Conservation (phyloP, 2,329 filamentous ascomycete genomes). For the Coleophoma cylindrospora region DNA sequence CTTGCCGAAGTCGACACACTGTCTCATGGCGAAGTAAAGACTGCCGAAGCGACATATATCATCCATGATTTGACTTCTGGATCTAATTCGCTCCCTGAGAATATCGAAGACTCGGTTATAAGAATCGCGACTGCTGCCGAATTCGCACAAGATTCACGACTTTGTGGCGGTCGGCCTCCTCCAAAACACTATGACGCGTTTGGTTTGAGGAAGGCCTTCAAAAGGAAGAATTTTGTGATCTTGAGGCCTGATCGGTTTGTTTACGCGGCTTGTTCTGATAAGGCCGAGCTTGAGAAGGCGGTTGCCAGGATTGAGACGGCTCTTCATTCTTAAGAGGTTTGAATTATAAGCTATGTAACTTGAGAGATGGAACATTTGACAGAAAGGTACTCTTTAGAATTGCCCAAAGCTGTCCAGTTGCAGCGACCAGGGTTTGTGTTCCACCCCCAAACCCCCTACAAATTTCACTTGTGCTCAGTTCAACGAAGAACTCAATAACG, state of each 20-base stretch:
- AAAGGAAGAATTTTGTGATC: neutral
- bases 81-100: neutral
- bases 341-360: too few relatives aligned
- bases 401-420: too few relatives aligned
- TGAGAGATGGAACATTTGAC: too few relatives aligned
- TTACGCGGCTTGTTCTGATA: neutral
- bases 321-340: too few relatives aligned
- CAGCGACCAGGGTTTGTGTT: too few relatives aligned
- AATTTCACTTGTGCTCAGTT: too few relatives aligned
- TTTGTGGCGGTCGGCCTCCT: conserved; percentile 16
- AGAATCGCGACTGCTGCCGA: conserved; percentile 24
- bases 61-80: neutral
- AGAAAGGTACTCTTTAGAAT: too few relatives aligned
- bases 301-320: too few relatives aligned
- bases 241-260: conserved; percentile 2
- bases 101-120: conserved; percentile 5
- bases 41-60: neutral
- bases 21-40: too few relatives aligned
- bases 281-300: too few relatives aligned
- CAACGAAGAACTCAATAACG: too few relatives aligned
- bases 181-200: neutral
- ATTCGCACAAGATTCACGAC: conserved; percentile 18
- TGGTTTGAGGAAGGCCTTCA: neutral
- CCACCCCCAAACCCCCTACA: too few relatives aligned
- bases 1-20: neutral